A percentile compares a stretch with the other conserved stretches of the same genome.
These are phyloP conservation scores for Tuber magnatum DNA, from an alignment of 495 filamentous ascomycete species.

Conservation along the genomic window DNA sequence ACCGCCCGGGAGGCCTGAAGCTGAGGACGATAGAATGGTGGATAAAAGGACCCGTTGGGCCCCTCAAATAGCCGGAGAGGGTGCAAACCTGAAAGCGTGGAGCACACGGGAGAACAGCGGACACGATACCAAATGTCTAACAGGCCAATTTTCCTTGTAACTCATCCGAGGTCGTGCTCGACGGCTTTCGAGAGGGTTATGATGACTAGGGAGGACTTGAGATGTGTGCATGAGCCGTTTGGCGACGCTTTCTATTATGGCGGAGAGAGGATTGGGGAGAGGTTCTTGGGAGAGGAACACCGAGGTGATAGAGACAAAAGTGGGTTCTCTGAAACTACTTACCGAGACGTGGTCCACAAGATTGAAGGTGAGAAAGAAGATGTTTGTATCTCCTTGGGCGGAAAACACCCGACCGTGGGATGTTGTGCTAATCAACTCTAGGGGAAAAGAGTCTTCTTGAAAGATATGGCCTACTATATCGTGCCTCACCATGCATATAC, in stretches of 20 bases:
- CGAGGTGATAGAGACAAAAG: conserved; percentile 55
- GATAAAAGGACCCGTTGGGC: neutral
- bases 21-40: neutral
- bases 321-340: conserved; percentile 72
- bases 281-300: conserved; percentile 65
- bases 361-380: conserved; percentile 60
- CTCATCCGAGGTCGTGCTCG: conserved; percentile 87
- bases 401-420: neutral
- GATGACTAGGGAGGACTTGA: conserved; percentile 79
- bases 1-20: neutral
- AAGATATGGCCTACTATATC: conserved; percentile 90
- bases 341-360: conserved; percentile 62
- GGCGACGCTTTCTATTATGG: conserved; percentile 95
- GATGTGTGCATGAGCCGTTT: conserved; percentile 89
- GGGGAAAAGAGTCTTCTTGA: conserved; percentile 85
- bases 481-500: conserved; percentile 57
- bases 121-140: neutral
- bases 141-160: conserved; percentile 84
- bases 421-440: conserved; percentile 37
- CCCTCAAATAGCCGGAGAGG: neutral
- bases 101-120: neutral
- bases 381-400: conserved; percentile 47
- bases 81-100: neutral
- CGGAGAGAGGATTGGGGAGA: conserved; percentile 69
- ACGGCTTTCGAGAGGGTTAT: conserved; percentile 97